Conservation (phyloP, 257 asterid genomes). For the Solanum infundibuliforme region DNA sequence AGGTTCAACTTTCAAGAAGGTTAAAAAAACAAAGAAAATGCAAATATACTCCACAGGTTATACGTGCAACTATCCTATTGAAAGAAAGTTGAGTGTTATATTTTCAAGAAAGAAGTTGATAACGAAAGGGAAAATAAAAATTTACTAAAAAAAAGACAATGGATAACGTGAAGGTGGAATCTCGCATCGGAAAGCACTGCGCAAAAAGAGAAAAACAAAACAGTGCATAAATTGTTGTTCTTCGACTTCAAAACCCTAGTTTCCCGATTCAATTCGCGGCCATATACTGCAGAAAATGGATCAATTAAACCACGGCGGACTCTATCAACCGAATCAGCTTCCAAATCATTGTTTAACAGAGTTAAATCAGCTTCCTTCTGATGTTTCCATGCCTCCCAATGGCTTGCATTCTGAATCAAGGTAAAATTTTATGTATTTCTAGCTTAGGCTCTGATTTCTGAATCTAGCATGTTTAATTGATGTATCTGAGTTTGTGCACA, state of each 20-base stretch:
- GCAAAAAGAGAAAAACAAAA: neutral
- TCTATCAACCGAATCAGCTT: conserved; percentile 37
- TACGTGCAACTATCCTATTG: neutral
- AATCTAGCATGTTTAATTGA: neutral
- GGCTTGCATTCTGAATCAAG: conserved; percentile 45
- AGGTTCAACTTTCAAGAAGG: neutral
- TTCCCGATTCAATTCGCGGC: neutral
- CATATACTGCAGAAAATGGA: conserved; percentile 24
- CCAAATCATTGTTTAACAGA: conserved; percentile 29
- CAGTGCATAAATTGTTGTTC: neutral
- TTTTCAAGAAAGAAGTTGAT: neutral
- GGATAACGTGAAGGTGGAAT: neutral
- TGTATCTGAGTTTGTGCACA: neutral
- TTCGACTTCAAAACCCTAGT: neutral
- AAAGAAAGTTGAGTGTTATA: neutral
- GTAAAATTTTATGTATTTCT: conserved; percentile 3
- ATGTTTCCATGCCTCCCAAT: conserved; percentile 18
- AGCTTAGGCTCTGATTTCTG: neutral
- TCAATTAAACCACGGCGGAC: conserved; percentile 36
- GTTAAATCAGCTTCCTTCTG: conserved; percentile 34
- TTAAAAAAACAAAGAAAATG: neutral
- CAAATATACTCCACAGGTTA: neutral
- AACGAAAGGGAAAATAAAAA: neutral
- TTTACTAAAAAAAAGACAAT: neutral
- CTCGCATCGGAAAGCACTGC: neutral